phyloP scores from a whole-genome alignment of 352 stramenopile species.

The Pythium aquatile region DNA sequence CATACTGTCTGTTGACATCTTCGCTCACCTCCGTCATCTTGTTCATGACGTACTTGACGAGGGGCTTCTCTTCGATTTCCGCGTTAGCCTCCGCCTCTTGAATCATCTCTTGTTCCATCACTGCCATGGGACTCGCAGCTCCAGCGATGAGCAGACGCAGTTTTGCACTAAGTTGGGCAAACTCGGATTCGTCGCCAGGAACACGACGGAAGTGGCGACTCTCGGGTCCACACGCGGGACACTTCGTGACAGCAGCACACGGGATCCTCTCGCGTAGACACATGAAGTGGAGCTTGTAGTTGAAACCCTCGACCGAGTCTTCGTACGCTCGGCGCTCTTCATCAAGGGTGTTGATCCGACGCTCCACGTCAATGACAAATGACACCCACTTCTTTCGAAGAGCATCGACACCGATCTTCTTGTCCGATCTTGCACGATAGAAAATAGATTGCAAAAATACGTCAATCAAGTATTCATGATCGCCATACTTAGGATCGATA shows the following conservation, averaged over 20 bases:
- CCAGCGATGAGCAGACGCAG: slow-evolving; percentile 4
- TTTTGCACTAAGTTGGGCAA: slow-evolving; percentile 3
- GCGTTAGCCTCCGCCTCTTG: not conserved
- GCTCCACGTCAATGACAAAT: slow-evolving; percentile 4
- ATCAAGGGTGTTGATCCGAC: slow-evolving; percentile 1
- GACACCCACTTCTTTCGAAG: not conserved
- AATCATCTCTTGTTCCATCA: not conserved
- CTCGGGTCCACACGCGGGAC: not conserved
- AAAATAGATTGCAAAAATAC: slow-evolving; percentile 11
- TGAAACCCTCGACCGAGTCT: slow-evolving; percentile 2
- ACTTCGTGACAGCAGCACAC: not conserved
- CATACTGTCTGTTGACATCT: not conserved
- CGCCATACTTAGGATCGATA: slow-evolving; percentile 11
- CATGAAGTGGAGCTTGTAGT: slow-evolving; percentile 13
- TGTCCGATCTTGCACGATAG: slow-evolving; percentile 9
- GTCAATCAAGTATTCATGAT: too few relatives aligned
- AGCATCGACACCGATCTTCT: slow-evolving; percentile 3
- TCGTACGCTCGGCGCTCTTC: slow-evolving; percentile 11
- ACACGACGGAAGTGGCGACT: slow-evolving; percentile 4
- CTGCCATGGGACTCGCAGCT: not conserved
- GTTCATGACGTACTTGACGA: slow-evolving; percentile 11
- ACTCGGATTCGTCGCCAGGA: slow-evolving; percentile 12
- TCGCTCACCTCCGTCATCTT: not conserved
- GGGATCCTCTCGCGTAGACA: slow-evolving; percentile 9
- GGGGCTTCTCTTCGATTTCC: slow-evolving; percentile 5